These are phyloP conservation scores for Aspergillus tanneri DNA, from an alignment of 2,329 filamentous ascomycete genomes.

Conservation along the genomic window DNA sequence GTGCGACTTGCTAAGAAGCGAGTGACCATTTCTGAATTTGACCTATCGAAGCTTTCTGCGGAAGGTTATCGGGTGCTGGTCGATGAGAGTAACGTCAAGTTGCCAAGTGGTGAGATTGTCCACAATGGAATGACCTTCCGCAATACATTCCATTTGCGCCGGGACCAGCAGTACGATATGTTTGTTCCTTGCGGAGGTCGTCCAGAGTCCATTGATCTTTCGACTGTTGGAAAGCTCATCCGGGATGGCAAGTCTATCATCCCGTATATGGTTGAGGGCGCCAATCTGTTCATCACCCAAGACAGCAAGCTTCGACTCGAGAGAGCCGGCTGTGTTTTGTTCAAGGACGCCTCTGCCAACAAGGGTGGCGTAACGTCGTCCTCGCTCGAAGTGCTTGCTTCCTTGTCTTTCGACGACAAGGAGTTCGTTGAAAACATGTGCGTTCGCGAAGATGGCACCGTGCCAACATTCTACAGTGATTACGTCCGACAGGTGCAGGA, in stretches of 20 bases:
- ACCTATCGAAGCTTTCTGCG: constrained; percentile 77
- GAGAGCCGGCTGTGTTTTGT: constrained; percentile 89
- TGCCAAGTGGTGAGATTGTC: constrained; percentile 82
- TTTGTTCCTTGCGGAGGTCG: constrained; percentile 97
- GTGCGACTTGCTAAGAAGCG: constrained; percentile 79
- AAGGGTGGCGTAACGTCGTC: constrained; percentile 98
- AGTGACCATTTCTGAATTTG: constrained; percentile 86
- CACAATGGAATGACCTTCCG: constrained; percentile 93
- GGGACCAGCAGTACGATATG: constrained; percentile 72
- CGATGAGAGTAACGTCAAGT: constrained; percentile 83
- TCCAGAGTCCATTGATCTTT: constrained; percentile 92
- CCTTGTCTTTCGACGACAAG: constrained; percentile 87
- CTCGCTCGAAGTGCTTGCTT: constrained; percentile 91
- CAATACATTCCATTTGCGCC: constrained; percentile 92
- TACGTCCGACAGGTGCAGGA: constrained; percentile 92
- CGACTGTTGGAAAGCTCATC: constrained; percentile 83
- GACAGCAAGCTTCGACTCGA: constrained; percentile 95
- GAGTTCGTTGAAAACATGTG: constrained; percentile 95
- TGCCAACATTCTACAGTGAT: constrained; percentile 85
- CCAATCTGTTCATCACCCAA: constrained; percentile 98
- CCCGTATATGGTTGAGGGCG: constrained; percentile 95
- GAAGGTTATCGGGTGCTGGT: constrained; percentile 89
- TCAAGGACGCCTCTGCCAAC: constrained; percentile 98
- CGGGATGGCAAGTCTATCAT: constrained; percentile 82
- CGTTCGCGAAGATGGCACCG: constrained; percentile 69